Evolutionary conservation across 139 green algal species (phyloP).

Genomic region (Zygnema circumcarinatum): DNA sequence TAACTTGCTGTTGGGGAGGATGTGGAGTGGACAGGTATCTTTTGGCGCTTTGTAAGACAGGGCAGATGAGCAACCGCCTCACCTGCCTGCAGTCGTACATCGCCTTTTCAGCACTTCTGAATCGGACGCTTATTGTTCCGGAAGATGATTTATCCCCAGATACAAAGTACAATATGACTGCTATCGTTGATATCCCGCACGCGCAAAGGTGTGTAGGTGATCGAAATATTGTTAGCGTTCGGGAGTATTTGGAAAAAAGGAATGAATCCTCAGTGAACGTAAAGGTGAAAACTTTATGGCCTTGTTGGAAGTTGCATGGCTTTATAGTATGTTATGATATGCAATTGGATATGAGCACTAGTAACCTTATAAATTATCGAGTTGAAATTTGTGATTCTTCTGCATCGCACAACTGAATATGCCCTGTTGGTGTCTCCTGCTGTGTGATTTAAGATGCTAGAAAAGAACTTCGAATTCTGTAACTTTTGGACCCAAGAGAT

Average conservation of each 20-base stretch:
- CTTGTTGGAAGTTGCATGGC: too few relatives aligned
- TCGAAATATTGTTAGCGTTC: neutral
- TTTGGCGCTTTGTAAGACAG: conserved; percentile 9
- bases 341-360: too few relatives aligned
- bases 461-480: too few relatives aligned
- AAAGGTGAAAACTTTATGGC: too few relatives aligned
- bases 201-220: neutral
- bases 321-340: too few relatives aligned
- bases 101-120: neutral
- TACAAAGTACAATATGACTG: neutral
- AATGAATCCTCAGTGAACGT: neutral
- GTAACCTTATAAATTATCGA: too few relatives aligned
- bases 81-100: conserved; percentile 13
- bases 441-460: too few relatives aligned
- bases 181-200: neutral
- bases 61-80: conserved; percentile 31
- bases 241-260: neutral
- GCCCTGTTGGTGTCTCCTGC: too few relatives aligned
- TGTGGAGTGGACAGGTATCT: conserved; percentile 20
- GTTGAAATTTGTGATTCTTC: too few relatives aligned
- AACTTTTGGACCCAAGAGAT: too few relatives aligned
- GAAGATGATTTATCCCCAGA: neutral
- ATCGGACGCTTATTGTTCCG: conserved; percentile 23
- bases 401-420: too few relatives aligned
- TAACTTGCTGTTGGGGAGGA: too few relatives aligned